These are phyloP conservation scores for Thelephora aurantiotincta DNA, from an alignment of 768 basidiomycete species.

Conservation along the genomic window DNA sequence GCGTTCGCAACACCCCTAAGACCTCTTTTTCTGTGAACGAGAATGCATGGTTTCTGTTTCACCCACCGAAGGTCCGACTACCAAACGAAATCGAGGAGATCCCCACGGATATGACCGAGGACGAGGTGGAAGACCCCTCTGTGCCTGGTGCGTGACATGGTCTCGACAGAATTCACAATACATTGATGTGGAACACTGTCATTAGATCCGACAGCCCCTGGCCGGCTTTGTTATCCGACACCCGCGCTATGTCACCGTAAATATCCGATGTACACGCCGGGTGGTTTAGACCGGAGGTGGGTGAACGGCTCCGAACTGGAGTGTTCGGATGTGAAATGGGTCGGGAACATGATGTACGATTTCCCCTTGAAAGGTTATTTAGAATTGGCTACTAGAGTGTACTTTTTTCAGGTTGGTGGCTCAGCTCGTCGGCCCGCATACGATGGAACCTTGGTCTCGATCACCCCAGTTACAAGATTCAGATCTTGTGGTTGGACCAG, in stretches of 20 bases:
- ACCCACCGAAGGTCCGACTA: slow-evolving; percentile 49
- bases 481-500: slow-evolving; percentile 31
- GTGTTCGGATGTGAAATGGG: slow-evolving; percentile 55
- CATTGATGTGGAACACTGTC: neutral
- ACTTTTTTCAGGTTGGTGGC: slow-evolving; percentile 36
- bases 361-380: neutral
- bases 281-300: slow-evolving; percentile 59
- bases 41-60: slow-evolving; percentile 55
- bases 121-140: neutral
- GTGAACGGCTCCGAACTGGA: slow-evolving; percentile 31
- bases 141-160: neutral
- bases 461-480: slow-evolving; percentile 28
- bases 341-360: slow-evolving; percentile 54
- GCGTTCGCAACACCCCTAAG: slow-evolving; percentile 44
- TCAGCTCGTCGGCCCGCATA: slow-evolving; percentile 36
- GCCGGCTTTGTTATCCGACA: neutral
- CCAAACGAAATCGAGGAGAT: slow-evolving; percentile 3
- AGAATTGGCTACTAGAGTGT: neutral
- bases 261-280: slow-evolving; percentile 64
- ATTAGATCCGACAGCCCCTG: neutral
- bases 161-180: neutral
- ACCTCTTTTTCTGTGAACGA: slow-evolving; percentile 43
- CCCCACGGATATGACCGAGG: neutral
- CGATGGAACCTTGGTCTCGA: slow-evolving; percentile 21
- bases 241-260: slow-evolving; percentile 41